Evolutionary conservation across 2,329 filamentous ascomycete species (phyloP).

Genomic region (Paracamarosporium sp.): DNA sequence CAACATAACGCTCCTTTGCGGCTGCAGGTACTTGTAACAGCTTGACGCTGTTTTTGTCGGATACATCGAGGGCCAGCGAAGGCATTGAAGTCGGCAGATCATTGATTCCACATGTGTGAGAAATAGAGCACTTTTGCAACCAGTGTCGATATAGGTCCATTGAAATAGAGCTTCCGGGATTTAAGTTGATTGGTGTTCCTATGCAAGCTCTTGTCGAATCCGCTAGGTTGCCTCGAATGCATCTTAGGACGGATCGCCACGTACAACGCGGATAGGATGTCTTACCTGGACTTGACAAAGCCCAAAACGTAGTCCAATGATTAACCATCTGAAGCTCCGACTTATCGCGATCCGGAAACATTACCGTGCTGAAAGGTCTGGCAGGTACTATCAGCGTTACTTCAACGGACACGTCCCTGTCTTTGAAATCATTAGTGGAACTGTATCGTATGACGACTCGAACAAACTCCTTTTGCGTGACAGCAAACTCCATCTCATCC

Average conservation of each 20-base stretch:
- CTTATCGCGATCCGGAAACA: neutral
- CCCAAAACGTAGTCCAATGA: neutral
- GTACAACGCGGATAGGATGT: neutral
- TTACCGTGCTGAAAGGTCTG: neutral
- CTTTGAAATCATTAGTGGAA: neutral
- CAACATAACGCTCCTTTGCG: neutral
- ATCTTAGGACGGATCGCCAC: neutral
- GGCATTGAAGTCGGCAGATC: neutral
- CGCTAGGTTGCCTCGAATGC: neutral
- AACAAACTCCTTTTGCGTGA: neutral
- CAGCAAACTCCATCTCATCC: neutral
- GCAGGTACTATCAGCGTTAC: neutral
- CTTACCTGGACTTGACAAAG: neutral
- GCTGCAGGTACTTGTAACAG: neutral
- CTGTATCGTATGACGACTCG: neutral
- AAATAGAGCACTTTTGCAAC: neutral
- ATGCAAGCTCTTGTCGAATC: neutral
- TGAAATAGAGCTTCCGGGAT: neutral
- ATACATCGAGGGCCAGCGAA: neutral
- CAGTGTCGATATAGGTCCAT: neutral
- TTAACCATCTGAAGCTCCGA: neutral
- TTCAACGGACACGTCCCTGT: neutral
- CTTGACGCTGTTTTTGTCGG: neutral
- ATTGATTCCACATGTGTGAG: neutral
- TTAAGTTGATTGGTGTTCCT: neutral